These are phyloP conservation scores for Termitomyces sp. DNA, from an alignment of 768 basidiomycete genomes.

Conservation along the genomic window DNA sequence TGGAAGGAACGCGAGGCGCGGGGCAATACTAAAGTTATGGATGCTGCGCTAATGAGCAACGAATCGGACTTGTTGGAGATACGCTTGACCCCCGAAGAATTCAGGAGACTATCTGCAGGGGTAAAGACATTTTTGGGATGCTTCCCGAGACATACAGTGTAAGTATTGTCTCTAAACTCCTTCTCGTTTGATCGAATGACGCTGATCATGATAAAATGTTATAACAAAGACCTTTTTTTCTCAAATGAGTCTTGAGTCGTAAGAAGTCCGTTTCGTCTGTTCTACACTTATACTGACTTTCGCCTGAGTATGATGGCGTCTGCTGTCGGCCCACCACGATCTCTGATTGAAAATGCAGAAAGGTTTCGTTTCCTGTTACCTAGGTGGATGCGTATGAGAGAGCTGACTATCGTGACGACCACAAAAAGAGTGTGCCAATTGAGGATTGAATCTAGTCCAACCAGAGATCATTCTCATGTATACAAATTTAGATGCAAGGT, in stretches of 20 bases:
- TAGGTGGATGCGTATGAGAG: constrained; percentile 42
- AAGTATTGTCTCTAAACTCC: constrained; percentile 16
- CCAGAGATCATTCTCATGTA: not conserved
- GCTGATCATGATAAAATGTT: not conserved
- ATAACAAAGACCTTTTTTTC: constrained; percentile 49
- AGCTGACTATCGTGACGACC: not conserved
- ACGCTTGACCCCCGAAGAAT: constrained; percentile 48
- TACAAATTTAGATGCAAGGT: not conserved
- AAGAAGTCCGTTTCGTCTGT: constrained; percentile 13
- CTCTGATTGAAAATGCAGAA: constrained; percentile 43
- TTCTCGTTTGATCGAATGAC: not conserved
- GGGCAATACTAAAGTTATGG: constrained; percentile 38
- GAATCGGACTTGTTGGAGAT: constrained; percentile 62
- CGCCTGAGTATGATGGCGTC: constrained; percentile 27
- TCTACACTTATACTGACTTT: not conserved
- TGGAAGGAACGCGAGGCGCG: constrained; percentile 36
- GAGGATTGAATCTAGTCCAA: not conserved
- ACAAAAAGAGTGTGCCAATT: not conserved
- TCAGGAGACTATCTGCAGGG: constrained; percentile 51
- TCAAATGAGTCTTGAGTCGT: constrained; percentile 49
- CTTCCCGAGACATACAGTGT: constrained; percentile 57
- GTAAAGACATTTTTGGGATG: constrained; percentile 62
- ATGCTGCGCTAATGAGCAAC: constrained; percentile 57
- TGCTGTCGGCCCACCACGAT: constrained; percentile 47
- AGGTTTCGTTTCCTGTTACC: constrained; percentile 49